Evolutionary conservation across 805 yeast species (phyloP).

Genomic region (Scheffersomyces coipomensis): DNA sequence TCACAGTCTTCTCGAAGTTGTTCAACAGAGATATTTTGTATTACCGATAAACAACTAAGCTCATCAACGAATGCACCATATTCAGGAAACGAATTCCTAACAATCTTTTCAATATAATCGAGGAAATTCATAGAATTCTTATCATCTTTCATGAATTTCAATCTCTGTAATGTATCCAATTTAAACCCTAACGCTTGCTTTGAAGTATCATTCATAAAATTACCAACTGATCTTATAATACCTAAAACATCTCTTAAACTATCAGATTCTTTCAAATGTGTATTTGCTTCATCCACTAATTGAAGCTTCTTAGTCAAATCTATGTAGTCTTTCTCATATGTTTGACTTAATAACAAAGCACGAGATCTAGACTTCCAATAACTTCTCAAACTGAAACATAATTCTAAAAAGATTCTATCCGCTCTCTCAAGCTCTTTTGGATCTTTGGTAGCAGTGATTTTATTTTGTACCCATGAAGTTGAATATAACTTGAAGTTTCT

Average conservation of each 20-base stretch:
- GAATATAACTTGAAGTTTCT: conserved; percentile 80
- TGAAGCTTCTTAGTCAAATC: conserved; percentile 69
- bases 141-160: conserved; percentile 88
- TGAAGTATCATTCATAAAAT: conserved; percentile 91
- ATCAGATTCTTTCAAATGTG: conserved; percentile 61
- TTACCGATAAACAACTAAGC: conserved; percentile 52
- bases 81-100: conserved; percentile 83
- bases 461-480: conserved; percentile 55
- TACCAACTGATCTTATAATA: conserved; percentile 87
- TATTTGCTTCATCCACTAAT: conserved; percentile 70
- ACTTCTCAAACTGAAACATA: conserved; percentile 77
- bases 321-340: conserved; percentile 74
- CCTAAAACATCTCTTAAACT: conserved; percentile 73
- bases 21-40: conserved; percentile 77
- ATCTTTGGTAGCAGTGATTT: conserved; percentile 55
- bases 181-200: conserved; percentile 94
- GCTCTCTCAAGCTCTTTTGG: conserved; percentile 79
- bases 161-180: conserved; percentile 81
- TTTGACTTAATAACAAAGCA: conserved; percentile 67
- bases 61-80: conserved; percentile 75
- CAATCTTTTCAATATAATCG: conserved; percentile 86
- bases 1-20: conserved; percentile 73
- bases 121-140: conserved; percentile 83
- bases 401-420: conserved; percentile 79
- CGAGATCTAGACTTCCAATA: conserved; percentile 94